Evolutionary conservation across 345 rosid species (phyloP), one percentile per base, ranked within the genome.

Genomic region (Lenwebbia sp.): DNA sequence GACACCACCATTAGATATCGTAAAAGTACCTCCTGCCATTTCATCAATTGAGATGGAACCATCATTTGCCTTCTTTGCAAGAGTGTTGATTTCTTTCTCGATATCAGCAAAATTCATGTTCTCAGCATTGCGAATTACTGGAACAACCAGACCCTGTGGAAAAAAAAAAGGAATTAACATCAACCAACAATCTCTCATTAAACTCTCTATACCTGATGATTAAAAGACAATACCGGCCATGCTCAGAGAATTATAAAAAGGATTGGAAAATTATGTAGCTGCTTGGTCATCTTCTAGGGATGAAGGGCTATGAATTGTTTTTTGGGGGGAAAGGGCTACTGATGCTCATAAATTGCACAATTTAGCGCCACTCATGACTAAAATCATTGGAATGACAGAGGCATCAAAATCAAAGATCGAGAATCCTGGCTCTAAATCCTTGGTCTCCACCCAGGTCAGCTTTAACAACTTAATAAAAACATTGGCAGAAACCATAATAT

Each of bases 1-100:
- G 84, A 97, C 99, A 70, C 97, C 97, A 60, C 97, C 95, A 30
- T 94, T 94, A 14, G 97, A 94, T 86, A 94, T 92, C 19, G 99
- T 97, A 90, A 97, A 96, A 76, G 99, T 90, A 55, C 99, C 99
- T 83, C 99, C 99, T 62, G 99, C 99, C 99, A 97, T 97, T 89
- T 97, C 99, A 88, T 97, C 99, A 50, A 97, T 97, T 85, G 99
- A 97, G 65, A 97, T 94, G 41, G 98, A 91, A 49, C 99, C 99
- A 87, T 94, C 96, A 87, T 54, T 94, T 86, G 99, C 99, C 90
- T 96, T 97, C 91, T 92, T 97, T 25, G 99, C 99, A 83, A 97
- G 96, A 54, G 93, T 88, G 90, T 96, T 97, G 85, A 97, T 97
- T 76, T 89, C 94, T 91, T 97, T 96, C 92, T 97, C 99, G 40